Evolutionary conservation across 2,329 filamentous ascomycete species (phyloP), one percentile per base, ranked within the genome.

Genomic region (Pseudopyricularia javanii): DNA sequence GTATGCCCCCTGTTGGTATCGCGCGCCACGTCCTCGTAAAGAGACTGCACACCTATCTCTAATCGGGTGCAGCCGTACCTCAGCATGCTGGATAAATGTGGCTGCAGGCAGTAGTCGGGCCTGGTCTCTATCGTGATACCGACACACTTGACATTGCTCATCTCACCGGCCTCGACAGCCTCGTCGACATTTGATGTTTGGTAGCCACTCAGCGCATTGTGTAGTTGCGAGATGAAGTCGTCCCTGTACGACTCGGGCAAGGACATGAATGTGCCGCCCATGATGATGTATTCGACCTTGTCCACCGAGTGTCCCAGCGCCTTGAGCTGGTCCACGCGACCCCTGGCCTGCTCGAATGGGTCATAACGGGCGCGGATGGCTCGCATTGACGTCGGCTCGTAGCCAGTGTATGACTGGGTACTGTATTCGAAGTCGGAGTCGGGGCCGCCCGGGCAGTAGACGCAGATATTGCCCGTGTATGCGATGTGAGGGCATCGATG

Each of bases 181-280:
- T 98, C 93, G 61, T 98, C 91, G 12, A 98, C 93, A 57, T 94
- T 88, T 43, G 83, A 85, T 0, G 91, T 95, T 62, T 95, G 89
- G 65, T 98, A 98, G 7, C 93, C 93, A 59, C 90, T 96, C 7
- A 98, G 79, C 1, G 93, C 93, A 64, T 98, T 98, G 71, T 98
- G 93, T 50, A 98, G 77, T 64, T 96, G 91, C 1, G 90, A 86
- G 55, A 98, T 95, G 63, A 98, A 98, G 54, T 88, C 83, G 56
- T 98, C 88, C 28, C 93, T 78, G 68, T 98, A 98, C 24, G 85
- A 83, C 62, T 90, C 83, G 8, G 91, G 79, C 26, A 98, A 71
- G 3, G 91, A 97, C 94, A 98, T 98, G 70, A 98, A 98, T 0
- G 93, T 98, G 59, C 93, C 93, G 55, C 93, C 93, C 93, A 98